phyloP scores from a whole-genome alignment of 495 filamentous ascomycete genomes.

The Penicillium cinerascens region DNA sequence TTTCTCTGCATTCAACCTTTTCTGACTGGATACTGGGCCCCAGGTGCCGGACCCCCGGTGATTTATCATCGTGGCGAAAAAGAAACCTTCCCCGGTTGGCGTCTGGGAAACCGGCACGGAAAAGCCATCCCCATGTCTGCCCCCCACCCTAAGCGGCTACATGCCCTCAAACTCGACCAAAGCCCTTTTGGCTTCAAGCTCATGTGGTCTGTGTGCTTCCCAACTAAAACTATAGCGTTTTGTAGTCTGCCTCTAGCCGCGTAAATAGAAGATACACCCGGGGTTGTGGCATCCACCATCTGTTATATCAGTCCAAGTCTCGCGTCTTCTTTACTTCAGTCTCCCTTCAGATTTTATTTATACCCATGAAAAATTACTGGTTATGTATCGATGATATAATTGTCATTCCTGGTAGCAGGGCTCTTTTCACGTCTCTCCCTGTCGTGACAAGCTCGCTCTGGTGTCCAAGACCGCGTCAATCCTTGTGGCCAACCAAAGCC shows the following conservation, averaged over 20 bases:
- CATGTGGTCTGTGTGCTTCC: constrained; percentile 20
- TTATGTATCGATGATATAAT: constrained; percentile 24
- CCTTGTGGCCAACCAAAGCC: background rate
- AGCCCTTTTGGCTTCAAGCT: constrained; percentile 4
- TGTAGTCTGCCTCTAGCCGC: constrained; percentile 13
- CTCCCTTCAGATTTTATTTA: constrained; percentile 3
- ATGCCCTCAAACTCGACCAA: constrained; percentile 9
- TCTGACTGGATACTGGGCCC: constrained; percentile 1
- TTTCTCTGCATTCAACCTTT: background rate
- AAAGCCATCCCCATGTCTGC: constrained; percentile 1
- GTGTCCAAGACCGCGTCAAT: background rate
- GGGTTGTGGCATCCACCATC: constrained; percentile 4
- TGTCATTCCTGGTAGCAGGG: constrained; percentile 18
- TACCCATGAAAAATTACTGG: constrained; percentile 1
- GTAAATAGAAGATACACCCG: constrained; percentile 13
- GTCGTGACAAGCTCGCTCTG: background rate
- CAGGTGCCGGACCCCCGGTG: constrained; percentile 12
- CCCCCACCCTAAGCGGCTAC: constrained; percentile 8
- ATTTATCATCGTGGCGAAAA: constrained; percentile 28
- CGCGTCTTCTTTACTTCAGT: background rate
- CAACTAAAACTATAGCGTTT: constrained; percentile 1
- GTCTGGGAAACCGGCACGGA: constrained; percentile 7
- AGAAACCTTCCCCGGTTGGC: constrained; percentile 6
- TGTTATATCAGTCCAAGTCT: constrained; percentile 15
- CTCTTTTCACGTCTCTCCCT: constrained; percentile 7